Base-by-base conservation (phyloP, 2,329 filamentous ascomycete genomes). In the Neurospora sp. region DNA sequence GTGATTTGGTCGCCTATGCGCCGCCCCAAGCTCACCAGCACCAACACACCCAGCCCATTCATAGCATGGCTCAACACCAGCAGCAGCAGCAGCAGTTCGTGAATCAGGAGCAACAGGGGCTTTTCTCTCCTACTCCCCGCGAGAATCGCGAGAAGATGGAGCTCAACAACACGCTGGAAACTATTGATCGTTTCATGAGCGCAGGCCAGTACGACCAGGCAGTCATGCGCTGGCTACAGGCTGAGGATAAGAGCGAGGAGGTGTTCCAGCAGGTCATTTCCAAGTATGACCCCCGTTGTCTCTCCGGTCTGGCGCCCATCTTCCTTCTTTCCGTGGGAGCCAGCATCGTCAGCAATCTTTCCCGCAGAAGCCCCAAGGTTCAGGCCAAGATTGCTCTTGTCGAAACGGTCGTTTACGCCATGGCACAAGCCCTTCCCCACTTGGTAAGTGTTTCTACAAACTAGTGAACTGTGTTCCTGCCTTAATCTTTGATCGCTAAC, bases 151-250 rank as follows among this genome's bases (percentile, higher is more conserved):
- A 86, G 73, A 84, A 88, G 67, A 73, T 81, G 7, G 89, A 93
- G 75, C 80, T 88, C 68, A 81, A 85, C 52, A 81, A 83, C 67
- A 80, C 84, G 68, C 84, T 90, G 28, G 83, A 86, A 19, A 81
- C 84, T 33, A 89, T 95, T 71, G 87, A 89, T 67, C 80, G 83
- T 67, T 81, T 89, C 62, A 88, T 96, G 80, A 82, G 85, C 42
- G 83, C 86, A 38, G 87, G 86, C 28, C 85, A 86, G 42, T 85
- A 86, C 70, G 89, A 91, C 75, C 85, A 87, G 68, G 89, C 87
- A 58, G 84, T 90, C 77, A 84, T 91, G 70, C 85, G 86, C 71
- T 91, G 89, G 89, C 85, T 91, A 70, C 89, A 91, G 78, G 85
- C 85, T 73, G 85, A 84, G 17, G 84, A 86, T 40, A 76, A 77